These are phyloP conservation scores for Daldinia decipiens DNA, from an alignment of 495 filamentous ascomycete species.

Conservation along the genomic window DNA sequence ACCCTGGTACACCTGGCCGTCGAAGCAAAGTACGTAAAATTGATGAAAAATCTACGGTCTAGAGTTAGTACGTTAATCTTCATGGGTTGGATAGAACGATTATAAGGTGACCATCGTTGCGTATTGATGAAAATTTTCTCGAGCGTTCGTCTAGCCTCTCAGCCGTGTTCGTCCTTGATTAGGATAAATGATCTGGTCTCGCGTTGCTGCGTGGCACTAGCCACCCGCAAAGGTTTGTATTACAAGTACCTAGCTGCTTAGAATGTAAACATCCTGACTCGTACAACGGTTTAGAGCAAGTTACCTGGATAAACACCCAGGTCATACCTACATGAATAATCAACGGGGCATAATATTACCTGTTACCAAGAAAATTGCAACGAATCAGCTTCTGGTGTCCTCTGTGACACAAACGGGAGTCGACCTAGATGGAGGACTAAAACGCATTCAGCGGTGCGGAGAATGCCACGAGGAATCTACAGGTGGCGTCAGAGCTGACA, in stretches of 20 bases:
- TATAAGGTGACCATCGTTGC: background rate
- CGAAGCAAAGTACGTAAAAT: background rate
- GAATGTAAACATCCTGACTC: constrained; percentile 19
- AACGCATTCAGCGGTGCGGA: constrained; percentile 4
- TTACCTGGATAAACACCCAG: constrained; percentile 14
- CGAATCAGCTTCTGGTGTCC: background rate
- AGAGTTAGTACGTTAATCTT: background rate
- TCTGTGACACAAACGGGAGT: constrained; percentile 6
- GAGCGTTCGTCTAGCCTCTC: background rate
- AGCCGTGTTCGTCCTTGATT: background rate
- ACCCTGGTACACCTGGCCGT: background rate
- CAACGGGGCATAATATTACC: constrained; percentile 5
- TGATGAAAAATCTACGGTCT: background rate
- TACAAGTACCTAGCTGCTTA: constrained; percentile 3
- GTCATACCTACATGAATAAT: background rate
- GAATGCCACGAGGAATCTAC: constrained; percentile 26
- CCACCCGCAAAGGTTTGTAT: background rate
- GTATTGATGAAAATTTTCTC: background rate
- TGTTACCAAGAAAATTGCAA: constrained; percentile 1
- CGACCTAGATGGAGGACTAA: constrained; percentile 6
- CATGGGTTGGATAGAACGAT: too few relatives aligned
- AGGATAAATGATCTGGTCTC: background rate
- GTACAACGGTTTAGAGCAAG: constrained; percentile 9
- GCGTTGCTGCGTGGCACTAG: constrained; percentile 1
- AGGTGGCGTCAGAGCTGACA: constrained; percentile 41